Evolutionary conservation across 2,329 filamentous ascomycete species (phyloP).

Genomic region (Gremmenia infestans): DNA sequence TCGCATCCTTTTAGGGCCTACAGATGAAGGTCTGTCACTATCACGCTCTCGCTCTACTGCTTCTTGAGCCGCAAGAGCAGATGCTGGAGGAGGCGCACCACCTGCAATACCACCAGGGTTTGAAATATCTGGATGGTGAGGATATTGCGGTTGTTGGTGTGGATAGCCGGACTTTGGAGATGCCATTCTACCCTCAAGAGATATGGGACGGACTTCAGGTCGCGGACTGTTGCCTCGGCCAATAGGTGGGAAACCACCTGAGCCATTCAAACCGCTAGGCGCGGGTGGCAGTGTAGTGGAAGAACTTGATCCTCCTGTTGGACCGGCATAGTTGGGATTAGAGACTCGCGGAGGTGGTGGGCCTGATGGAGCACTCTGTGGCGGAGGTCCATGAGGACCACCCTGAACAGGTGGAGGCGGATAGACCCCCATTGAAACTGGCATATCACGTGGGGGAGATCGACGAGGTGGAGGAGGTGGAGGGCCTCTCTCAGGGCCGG

Average conservation of each 20-base stretch:
- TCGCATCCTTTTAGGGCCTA: slow-evolving; percentile 75
- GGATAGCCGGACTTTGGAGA: slow-evolving; percentile 86
- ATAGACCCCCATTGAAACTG: slow-evolving; percentile 28
- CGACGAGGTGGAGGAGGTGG: slow-evolving; percentile 52
- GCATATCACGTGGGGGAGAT: slow-evolving; percentile 44
- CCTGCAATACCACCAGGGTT: slow-evolving; percentile 39
- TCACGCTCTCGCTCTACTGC: slow-evolving; percentile 53
- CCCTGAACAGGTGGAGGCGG: slow-evolving; percentile 18
- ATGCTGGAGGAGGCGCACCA: slow-evolving; percentile 62
- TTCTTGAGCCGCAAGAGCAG: slow-evolving; percentile 63
- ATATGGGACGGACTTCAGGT: slow-evolving; percentile 73
- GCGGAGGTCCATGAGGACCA: slow-evolving; percentile 46
- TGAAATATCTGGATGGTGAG: slow-evolving; percentile 61
- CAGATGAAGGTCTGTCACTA: slow-evolving; percentile 74
- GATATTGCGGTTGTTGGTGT: slow-evolving; percentile 68
- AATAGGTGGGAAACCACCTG: slow-evolving; percentile 59
- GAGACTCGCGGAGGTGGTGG: slow-evolving; percentile 48
- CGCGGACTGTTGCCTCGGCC: slow-evolving; percentile 70
- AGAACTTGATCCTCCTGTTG: slow-evolving; percentile 29
- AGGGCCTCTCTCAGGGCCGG: slow-evolving; percentile 36
- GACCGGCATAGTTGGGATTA: slow-evolving; percentile 54
- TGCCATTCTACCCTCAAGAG: slow-evolving; percentile 75
- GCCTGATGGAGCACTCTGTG: slow-evolving; percentile 34
- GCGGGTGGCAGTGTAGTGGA: slow-evolving; percentile 41
- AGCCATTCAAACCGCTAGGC: slow-evolving; percentile 32